These are phyloP conservation scores for Neckera pumila DNA, from an alignment of 225 moss, liverwort and hornwort species.

Conservation along the genomic window DNA sequence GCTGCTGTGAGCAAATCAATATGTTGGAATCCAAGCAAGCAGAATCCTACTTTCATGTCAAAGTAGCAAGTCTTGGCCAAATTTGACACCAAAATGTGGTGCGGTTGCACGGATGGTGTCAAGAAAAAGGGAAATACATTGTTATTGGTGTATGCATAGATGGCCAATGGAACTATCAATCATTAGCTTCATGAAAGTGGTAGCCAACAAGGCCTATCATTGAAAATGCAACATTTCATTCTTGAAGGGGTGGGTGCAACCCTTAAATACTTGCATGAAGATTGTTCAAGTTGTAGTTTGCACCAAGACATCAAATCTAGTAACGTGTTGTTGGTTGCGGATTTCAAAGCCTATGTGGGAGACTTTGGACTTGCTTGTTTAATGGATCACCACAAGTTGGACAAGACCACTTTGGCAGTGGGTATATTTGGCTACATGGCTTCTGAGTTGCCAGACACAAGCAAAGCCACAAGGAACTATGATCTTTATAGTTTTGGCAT, in stretches of 20 bases:
- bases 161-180: background rate
- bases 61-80: background rate
- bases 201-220: background rate
- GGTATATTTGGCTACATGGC: background rate
- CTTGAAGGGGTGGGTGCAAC: background rate
- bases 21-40: background rate
- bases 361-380: background rate
- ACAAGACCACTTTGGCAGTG: background rate
- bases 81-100: background rate
- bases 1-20: background rate
- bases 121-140: background rate
- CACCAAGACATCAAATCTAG: background rate
- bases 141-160: background rate
- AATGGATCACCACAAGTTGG: background rate
- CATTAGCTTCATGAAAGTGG: background rate
- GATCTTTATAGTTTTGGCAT: background rate
- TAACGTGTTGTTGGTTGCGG: background rate
- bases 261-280: background rate
- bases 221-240: background rate
- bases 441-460: background rate
- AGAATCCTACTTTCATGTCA: background rate
- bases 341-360: background rate
- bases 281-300: background rate
- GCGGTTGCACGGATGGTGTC: background rate
- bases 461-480: background rate